phyloP scores from a whole-genome alignment of 352 stramenopile species.

The Pythium volutum region DNA sequence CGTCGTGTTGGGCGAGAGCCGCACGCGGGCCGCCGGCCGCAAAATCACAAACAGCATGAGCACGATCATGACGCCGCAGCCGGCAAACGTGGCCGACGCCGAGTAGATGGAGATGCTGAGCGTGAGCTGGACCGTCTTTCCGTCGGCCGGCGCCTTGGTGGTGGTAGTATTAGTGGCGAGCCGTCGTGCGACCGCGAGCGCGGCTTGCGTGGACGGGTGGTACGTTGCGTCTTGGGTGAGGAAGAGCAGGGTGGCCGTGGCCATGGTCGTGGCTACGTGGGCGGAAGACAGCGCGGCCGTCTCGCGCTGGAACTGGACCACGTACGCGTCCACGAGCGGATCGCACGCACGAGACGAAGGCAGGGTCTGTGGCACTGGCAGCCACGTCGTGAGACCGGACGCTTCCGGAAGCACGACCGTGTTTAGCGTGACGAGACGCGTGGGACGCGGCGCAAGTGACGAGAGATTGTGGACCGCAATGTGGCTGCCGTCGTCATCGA shows the following conservation, averaged over 20 bases:
- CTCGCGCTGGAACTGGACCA: background rate
- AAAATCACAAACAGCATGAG: constrained; percentile 45
- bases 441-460: background rate
- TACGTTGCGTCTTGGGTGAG: constrained; percentile 39
- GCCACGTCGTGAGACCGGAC: constrained; percentile 9
- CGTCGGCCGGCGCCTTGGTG: background rate
- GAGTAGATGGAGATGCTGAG: constrained; percentile 45
- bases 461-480: background rate
- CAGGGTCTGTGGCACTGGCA: background rate
- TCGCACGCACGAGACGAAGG: background rate
- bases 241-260: constrained; percentile 37
- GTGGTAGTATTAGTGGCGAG: background rate
- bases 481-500: background rate
- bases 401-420: background rate
- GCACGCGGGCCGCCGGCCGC: constrained; percentile 52
- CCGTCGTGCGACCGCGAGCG: constrained; percentile 15
- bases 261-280: background rate
- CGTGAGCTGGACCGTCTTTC: constrained; percentile 28
- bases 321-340: constrained; percentile 17
- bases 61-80: constrained; percentile 34
- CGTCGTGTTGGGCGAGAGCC: constrained; percentile 32
- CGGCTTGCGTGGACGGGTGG: constrained; percentile 18
- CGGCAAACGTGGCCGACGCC: constrained; percentile 13
- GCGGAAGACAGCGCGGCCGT: constrained; percentile 32
- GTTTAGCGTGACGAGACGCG: background rate